A percentile compares a stretch with the other conserved stretches of the same genome.
Conservation (phyloP, 192 early-diverging fungal genomes). For the Mortierella alpina region DNA sequence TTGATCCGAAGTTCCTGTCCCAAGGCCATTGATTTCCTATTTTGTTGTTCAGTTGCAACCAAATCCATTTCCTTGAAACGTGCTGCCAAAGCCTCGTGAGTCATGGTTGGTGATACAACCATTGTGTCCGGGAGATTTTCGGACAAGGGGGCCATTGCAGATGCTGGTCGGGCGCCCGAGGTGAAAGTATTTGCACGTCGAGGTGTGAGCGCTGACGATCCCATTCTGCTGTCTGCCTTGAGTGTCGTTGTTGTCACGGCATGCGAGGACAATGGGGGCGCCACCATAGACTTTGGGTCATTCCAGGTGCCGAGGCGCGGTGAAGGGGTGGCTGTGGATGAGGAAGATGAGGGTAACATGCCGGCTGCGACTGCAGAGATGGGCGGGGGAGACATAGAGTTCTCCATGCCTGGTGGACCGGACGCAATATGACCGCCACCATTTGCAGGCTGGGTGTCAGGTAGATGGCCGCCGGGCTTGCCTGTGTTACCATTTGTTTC, state of each 20-base stretch:
- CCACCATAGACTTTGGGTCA: constrained; percentile 29
- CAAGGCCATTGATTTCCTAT: not conserved
- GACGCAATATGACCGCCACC: not conserved
- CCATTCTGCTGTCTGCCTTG: constrained; percentile 16
- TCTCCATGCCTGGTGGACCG: not conserved
- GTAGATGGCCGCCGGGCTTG: no score
- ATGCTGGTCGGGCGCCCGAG: not conserved
- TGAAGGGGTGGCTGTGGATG: not conserved
- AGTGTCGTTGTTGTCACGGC: constrained; percentile 22
- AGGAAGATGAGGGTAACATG: constrained; percentile 7
- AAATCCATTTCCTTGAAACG: constrained; percentile 52
- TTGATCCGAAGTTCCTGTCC: constrained; percentile 43
- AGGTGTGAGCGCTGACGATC: not conserved
- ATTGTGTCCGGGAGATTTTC: constrained; percentile 25
- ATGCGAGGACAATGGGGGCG: constrained; percentile 22
- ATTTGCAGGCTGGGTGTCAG: not conserved
- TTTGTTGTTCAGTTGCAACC: constrained; percentile 20
- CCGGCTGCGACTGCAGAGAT: constrained; percentile 33
- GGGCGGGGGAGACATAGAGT: not conserved
- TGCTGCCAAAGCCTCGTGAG: constrained; percentile 48
- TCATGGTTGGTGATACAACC: constrained; percentile 30
- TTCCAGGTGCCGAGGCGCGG: constrained; percentile 30
- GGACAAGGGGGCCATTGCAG: constrained; percentile 4
- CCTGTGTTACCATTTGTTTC: no score
- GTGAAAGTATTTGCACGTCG: no score